These are phyloP conservation scores for Phytophthora hybrid DNA, from an alignment of 352 stramenopile genomes.

Conservation along the genomic window DNA sequence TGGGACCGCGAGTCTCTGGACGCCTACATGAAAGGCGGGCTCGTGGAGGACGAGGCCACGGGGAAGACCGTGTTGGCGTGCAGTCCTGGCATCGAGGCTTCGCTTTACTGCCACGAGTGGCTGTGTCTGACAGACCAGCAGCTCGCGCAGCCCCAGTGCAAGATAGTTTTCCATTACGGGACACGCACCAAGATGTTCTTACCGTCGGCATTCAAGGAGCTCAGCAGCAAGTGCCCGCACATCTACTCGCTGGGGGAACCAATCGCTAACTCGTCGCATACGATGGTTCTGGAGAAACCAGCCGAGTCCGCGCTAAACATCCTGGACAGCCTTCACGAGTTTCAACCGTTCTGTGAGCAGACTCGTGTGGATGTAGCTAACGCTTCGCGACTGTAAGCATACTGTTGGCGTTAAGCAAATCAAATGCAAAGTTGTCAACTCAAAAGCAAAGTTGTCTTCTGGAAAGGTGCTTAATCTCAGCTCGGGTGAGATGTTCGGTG, in stretches of 20 bases:
- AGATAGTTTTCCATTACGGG: constrained; percentile 35
- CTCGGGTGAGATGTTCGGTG: no score
- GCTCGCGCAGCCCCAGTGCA: constrained; percentile 17
- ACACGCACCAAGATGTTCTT: constrained; percentile 45
- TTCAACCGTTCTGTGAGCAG: constrained; percentile 21
- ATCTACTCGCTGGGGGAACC: constrained; percentile 39
- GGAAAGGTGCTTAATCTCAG: no score
- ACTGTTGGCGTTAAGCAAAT: background rate
- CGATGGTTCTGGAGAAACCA: constrained; percentile 50
- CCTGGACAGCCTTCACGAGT: constrained; percentile 20
- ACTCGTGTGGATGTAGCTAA: constrained; percentile 5
- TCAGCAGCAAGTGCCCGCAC: constrained; percentile 33
- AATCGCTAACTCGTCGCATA: constrained; percentile 40
- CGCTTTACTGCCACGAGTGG: constrained; percentile 40
- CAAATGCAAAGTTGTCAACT: background rate
- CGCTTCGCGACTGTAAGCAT: constrained; percentile 3
- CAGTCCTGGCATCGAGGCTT: constrained; percentile 48
- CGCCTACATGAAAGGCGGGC: constrained; percentile 41
- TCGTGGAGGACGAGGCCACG: constrained; percentile 29
- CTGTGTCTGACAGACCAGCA: constrained; percentile 33
- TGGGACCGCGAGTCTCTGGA: constrained; percentile 51
- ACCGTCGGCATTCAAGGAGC: constrained; percentile 20
- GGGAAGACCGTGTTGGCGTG: constrained; percentile 39
- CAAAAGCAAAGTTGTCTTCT: no score
- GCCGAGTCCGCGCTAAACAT: constrained; percentile 39